Base-by-base conservation (phyloP, 139 green algal genomes). In the Closterium sp. region DNA sequence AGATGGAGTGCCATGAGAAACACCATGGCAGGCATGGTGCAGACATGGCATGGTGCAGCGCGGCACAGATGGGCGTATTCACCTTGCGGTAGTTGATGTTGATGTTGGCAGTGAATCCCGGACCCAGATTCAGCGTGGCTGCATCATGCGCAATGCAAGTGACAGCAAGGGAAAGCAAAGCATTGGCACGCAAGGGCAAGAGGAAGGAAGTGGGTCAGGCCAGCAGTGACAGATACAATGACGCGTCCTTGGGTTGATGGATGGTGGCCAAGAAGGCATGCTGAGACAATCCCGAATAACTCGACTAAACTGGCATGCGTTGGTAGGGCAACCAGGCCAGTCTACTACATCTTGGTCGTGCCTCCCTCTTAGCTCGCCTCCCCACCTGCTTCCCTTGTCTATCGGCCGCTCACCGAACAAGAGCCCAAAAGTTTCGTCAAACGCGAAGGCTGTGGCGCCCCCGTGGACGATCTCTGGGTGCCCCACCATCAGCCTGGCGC, bases 351-450 rank as follows among this genome's bases (percentile, higher is more conserved):
- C 43, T 69, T 16, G 23, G 43, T 69, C 12, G 43, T 16, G 23
- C 43, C 43, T 69, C 43, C 43, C 43, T 69, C 43, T 69, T 16
- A 16, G 12, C 43, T 69, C 0, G 8, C 10, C 21, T 69, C 43
- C 43, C 23, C 43, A 16, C 43, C 43, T 69, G 43, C 23, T 12
- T 69, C 43, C 43, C 43, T 69, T 16, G 43, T 25, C 12, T 69
- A 12, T 16, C 43, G 0, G 12, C 2, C 12, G 43, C 86, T 89
- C 86, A 91, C 88, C 88, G 89, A 90, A 91, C 34, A 91, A 33
- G 89, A 91, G n/a, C 16, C 88, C 88, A 2, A 91, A 91, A 19
- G 30, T 91, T 23, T 91, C 88, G 83, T 91, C 88, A 89, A 91
- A 89, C 69, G 88, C 88, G 9, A 91, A 91, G 28, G 88, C 88